Evolutionary conservation across 371 early-diverging fungal genomes (phyloP).

Genomic region (Coemansia sp.): DNA sequence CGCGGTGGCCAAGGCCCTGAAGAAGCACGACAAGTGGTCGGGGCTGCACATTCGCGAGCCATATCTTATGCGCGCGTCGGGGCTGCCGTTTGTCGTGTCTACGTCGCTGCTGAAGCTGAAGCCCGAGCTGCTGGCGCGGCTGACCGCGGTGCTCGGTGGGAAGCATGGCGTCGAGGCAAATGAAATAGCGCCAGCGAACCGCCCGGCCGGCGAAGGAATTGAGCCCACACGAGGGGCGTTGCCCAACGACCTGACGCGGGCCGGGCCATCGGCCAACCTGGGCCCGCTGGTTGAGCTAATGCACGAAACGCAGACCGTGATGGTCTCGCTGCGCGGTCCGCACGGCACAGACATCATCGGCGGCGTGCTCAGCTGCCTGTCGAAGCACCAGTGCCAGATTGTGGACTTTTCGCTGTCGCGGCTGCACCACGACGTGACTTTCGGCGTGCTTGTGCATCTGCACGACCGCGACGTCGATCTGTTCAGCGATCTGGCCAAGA

Average conservation of each 20-base stretch:
- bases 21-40: slow-evolving; percentile 84
- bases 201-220: neutral
- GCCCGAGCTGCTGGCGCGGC: slow-evolving; percentile 61
- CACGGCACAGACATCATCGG: slow-evolving; percentile 90
- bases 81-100: slow-evolving; percentile 62
- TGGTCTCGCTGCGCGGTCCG: slow-evolving; percentile 67
- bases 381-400: slow-evolving; percentile 66
- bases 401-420: slow-evolving; percentile 83
- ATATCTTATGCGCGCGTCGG: slow-evolving; percentile 67
- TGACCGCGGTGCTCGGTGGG: slow-evolving; percentile 45
- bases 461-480: slow-evolving; percentile 67
- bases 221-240: slow-evolving; percentile 9
- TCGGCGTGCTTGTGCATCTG: slow-evolving; percentile 75
- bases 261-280: slow-evolving; percentile 10
- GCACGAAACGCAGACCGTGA: slow-evolving; percentile 49
- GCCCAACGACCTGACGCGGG: neutral
- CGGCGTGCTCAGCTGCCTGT: slow-evolving; percentile 69
- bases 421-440: slow-evolving; percentile 84
- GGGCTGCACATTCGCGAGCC: slow-evolving; percentile 68
- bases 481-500: slow-evolving; percentile 71
- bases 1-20: slow-evolving; percentile 77
- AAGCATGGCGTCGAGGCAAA: slow-evolving; percentile 48
- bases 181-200: slow-evolving; percentile 1
- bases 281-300: slow-evolving; percentile 38
- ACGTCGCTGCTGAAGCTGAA: slow-evolving; percentile 62